Base-by-base conservation (phyloP, 345 rosid species). In the Eucalyptus marginata region DNA sequence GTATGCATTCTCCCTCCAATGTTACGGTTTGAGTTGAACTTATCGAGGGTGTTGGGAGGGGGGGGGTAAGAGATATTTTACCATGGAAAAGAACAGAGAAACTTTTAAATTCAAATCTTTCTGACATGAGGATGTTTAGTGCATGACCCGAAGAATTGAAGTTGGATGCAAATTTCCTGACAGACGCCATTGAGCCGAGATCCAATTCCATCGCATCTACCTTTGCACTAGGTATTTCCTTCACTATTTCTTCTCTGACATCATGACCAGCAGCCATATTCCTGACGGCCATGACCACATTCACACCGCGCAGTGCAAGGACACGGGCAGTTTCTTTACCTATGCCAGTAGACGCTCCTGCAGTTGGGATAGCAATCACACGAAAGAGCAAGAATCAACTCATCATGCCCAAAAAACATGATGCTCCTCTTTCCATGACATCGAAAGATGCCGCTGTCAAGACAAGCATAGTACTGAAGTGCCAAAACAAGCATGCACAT, bases 331-430 rank as follows among this genome's bases (percentile, higher is more conserved):
- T 97, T 92, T 96, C 98, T 52, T 89, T 86, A 7, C 97, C 97
- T 87, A 97, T 94, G 85, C 98, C 98, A 88, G 96, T 96, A 25
- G 98, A 95, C 87, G 97, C 97, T 92, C 97, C 98, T 97, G 88
- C 66, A 86, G 33, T 31, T 14, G 62, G 46, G 52, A 51, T 33
- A 44, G 8, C 43, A 25, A 52, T 50, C 24, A 20, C 46, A 86
- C 11, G n/a, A 33, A 36, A 43, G 16, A 86, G 29, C 29, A 12
- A 86, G 62, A 51, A 31, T n/a, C 43, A 52, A 51, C 54, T 33
- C 44, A 85, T 85, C 47, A 6, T 22, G 84, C 84, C 56, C 56
- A 33, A 27, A 50, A 49, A 27, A 31, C 62, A 22, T 2, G 46
- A 12, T 86, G 25, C 47, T 18, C 62, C 29, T n/a, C 56, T 47